Percentiles rank a stretch among this genome's conserved stretches.
Evolutionary conservation across 306 rosid genomes (phyloP).

Genomic region (Oemleria cerasiformis): DNA sequence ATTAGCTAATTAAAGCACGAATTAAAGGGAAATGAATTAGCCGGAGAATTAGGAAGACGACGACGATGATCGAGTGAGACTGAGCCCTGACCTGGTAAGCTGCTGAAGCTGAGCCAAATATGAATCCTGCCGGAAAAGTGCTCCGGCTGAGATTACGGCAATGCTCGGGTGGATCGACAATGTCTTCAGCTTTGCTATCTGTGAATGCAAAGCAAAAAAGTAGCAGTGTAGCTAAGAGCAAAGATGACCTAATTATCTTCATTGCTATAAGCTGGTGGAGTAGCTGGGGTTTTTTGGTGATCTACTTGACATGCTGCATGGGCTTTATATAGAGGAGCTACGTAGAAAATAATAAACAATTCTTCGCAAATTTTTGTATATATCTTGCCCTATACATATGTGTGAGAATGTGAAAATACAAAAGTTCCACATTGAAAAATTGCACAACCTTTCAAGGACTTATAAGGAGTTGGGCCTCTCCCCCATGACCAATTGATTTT

Average conservation of each 20-base stretch:
- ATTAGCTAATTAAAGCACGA: too few relatives aligned
- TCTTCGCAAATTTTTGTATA: too few relatives aligned
- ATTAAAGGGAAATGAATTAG: not conserved
- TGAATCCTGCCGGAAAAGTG: conserved; percentile 6
- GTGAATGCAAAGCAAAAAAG: not conserved
- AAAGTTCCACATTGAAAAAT: too few relatives aligned
- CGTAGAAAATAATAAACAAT: too few relatives aligned
- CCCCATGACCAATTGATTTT: too few relatives aligned
- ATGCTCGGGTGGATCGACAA: not conserved
- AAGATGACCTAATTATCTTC: not conserved
- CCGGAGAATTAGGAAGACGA: too few relatives aligned
- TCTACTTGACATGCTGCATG: not conserved
- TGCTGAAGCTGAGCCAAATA: conserved; percentile 10
- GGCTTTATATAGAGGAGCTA: not conserved
- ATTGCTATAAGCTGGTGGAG: not conserved
- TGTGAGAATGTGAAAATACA: too few relatives aligned
- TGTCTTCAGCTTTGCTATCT: not conserved
- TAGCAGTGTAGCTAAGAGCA: not conserved
- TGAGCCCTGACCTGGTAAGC: conserved; percentile 7
- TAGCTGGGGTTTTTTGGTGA: not conserved
- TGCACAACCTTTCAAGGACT: too few relatives aligned
- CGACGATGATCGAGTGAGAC: too few relatives aligned
- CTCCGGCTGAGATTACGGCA: conserved; percentile 29
- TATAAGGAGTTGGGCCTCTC: too few relatives aligned
- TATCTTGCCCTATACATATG: too few relatives aligned